These are phyloP conservation scores for Carex arenaria DNA, from an alignment of 202 grass and related monocot genomes.

Conservation along the genomic window DNA sequence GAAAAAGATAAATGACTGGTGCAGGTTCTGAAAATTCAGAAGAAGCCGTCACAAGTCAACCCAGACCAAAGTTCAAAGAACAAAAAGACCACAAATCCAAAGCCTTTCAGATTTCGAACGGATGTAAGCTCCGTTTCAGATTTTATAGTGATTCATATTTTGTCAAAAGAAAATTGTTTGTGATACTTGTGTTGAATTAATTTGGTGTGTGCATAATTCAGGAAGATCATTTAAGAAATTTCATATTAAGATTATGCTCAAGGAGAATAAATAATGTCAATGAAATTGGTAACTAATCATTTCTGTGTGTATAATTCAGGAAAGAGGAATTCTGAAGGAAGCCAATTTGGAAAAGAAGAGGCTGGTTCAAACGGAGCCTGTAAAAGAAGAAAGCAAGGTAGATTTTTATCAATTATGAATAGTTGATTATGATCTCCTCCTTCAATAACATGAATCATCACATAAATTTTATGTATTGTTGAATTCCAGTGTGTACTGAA, in stretches of 20 bases:
- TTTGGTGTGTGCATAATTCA: background rate
- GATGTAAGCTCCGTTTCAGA: slow-evolving; percentile 50
- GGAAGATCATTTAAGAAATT: background rate
- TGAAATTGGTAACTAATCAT: background rate
- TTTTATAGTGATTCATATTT: background rate
- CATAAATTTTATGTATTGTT: background rate
- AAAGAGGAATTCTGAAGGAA: slow-evolving; percentile 80
- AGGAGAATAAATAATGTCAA: background rate
- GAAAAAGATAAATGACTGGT: slow-evolving; percentile 24
- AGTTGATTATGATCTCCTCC: background rate
- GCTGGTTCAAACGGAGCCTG: slow-evolving; percentile 1
- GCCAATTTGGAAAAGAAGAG: slow-evolving; percentile 56
- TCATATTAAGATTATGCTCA: background rate
- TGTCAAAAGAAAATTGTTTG: background rate
- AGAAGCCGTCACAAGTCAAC: slow-evolving; percentile 32
- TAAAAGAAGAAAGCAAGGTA: slow-evolving; percentile 20
- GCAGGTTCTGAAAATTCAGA: slow-evolving; percentile 41
- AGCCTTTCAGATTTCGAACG: slow-evolving; percentile 82
- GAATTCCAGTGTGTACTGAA: background rate
- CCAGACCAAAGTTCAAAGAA: slow-evolving; percentile 41
- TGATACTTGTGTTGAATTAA: background rate
- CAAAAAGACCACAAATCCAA: slow-evolving; percentile 77
- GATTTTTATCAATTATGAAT: slow-evolving; percentile 1
- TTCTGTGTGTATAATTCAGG: slow-evolving; percentile 33
- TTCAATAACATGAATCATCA: background rate